phyloP scores from a whole-genome alignment of 176 grass and related monocot species.

The Oryza glaberrima region DNA sequence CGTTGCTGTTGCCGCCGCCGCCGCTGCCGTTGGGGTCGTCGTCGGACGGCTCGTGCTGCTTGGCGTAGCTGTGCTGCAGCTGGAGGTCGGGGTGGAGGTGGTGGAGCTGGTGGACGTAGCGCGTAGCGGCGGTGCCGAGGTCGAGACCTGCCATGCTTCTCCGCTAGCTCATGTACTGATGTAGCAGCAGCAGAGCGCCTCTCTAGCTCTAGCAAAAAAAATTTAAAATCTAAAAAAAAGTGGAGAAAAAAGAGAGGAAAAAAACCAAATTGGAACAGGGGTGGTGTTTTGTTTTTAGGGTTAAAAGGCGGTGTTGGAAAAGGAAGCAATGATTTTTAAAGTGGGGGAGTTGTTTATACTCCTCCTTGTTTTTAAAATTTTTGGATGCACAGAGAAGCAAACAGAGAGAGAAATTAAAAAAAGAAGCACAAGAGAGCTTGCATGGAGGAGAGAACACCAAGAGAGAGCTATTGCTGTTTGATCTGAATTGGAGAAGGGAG shows the following conservation, averaged over 20 bases:
- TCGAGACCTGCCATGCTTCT: conserved; percentile 94
- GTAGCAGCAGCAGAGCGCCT: neutral
- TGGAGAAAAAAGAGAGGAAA: conserved; percentile 28
- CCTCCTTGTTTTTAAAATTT: conserved; percentile 48
- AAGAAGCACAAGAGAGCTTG: conserved; percentile 42
- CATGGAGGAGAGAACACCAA: conserved; percentile 57
- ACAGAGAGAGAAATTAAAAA: conserved; percentile 59
- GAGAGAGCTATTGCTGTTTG: conserved; percentile 22
- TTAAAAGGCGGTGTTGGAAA: conserved; percentile 77
- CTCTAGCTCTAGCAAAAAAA: conserved; percentile 42
- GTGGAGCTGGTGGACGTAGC: conserved; percentile 84
- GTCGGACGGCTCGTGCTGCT: conserved; percentile 59
- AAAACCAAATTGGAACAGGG: conserved; percentile 53
- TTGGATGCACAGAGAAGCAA: conserved; percentile 79
- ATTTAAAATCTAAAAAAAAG: conserved; percentile 40
- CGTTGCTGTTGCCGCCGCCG: conserved; percentile 46
- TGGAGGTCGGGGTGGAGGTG: conserved; percentile 76
- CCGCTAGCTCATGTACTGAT: conserved; percentile 81
- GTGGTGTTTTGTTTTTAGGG: conserved; percentile 63
- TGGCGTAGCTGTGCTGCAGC: conserved; percentile 64
- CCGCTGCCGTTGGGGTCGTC: conserved; percentile 48
- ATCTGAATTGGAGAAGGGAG: conserved; percentile 41
- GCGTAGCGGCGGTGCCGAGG: conserved; percentile 80
- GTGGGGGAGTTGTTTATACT: conserved; percentile 55
- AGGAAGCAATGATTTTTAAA: conserved; percentile 88